phyloP scores from a whole-genome alignment of 371 early-diverging fungal genomes.

The Mortierella sp. region DNA sequence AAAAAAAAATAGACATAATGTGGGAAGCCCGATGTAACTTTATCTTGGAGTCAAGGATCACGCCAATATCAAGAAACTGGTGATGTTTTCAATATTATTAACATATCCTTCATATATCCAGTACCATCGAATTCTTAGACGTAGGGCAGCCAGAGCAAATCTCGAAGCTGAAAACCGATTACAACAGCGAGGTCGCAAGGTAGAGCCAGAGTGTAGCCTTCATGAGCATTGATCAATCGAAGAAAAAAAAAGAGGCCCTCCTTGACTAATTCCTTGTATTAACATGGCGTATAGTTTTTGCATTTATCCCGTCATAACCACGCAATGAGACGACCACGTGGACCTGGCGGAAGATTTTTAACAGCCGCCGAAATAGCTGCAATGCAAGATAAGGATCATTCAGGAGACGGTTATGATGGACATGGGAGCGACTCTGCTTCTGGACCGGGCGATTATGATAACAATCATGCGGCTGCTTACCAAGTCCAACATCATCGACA shows the following conservation, averaged over 20 bases:
- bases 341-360: constrained; percentile 89
- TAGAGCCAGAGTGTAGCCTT: constrained; percentile 24
- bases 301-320: constrained; percentile 97
- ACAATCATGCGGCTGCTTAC: constrained; percentile 14
- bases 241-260: neutral
- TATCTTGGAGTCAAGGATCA: too few species aligned
- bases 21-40: neutral
- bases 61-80: too few species aligned
- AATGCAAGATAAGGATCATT: constrained; percentile 32
- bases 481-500: constrained; percentile 36
- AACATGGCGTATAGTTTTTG: constrained; percentile 71
- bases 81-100: too few species aligned
- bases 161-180: constrained; percentile 70
- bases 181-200: constrained; percentile 67
- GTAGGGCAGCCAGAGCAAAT: constrained; percentile 77
- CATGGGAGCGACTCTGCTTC: neutral
- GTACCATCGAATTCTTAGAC: constrained; percentile 89
- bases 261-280: neutral
- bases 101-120: constrained; percentile 12
- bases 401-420: constrained; percentile 10
- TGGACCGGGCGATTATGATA: neutral
- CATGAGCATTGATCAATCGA: neutral
- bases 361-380: constrained; percentile 70
- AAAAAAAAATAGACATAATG: neutral
- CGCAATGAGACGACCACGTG: constrained; percentile 94